phyloP scores from a whole-genome alignment of 176 grass and related monocot genomes.

The Aegilops tauschii region DNA sequence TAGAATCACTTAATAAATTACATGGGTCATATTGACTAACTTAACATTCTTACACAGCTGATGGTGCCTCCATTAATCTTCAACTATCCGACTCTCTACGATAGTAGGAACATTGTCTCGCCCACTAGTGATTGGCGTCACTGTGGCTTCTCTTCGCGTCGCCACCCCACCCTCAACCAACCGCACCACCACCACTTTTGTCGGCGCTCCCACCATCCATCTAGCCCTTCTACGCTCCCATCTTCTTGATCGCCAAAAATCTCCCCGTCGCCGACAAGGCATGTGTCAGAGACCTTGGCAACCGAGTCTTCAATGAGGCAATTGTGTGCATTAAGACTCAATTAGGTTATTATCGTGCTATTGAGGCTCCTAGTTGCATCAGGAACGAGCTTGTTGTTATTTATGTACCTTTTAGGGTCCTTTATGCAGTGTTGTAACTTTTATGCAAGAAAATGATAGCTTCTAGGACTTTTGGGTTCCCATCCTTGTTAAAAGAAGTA shows the following conservation, averaged over 20 bases:
- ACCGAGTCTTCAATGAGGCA: background rate
- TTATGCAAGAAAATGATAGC: no score
- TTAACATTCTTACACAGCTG: background rate
- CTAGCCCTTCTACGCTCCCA: background rate
- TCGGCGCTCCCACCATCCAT: background rate
- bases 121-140: no score
- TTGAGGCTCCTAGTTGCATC: background rate
- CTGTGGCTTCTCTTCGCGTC: background rate
- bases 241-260: background rate
- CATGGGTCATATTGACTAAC: background rate
- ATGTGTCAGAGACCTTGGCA: background rate
- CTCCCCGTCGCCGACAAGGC: background rate
- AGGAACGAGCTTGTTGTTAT: background rate
- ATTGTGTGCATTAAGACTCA: background rate
- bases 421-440: no score
- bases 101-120: no score
- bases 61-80: background rate
- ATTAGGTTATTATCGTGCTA: no score
- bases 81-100: background rate
- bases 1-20: background rate
- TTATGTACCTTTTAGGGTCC: background rate
- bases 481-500: no score
- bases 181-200: background rate
- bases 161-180: background rate
- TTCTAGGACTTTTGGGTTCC: background rate